These are phyloP conservation scores for Psidium guajava DNA, from an alignment of 345 rosid species.

Conservation along the genomic window DNA sequence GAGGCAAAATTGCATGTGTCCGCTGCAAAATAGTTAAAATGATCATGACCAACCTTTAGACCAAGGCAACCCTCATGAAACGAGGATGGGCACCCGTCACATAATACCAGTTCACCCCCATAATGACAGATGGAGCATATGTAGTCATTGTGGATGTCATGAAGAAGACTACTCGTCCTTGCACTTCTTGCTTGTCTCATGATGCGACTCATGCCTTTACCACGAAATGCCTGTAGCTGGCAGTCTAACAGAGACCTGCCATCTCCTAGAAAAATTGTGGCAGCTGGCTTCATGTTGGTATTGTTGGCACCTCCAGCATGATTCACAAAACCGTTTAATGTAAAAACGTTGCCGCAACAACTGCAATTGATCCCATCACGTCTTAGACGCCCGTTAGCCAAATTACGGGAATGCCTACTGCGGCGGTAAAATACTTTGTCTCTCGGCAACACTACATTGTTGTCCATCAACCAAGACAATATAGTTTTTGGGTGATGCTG, in stretches of 20 bases:
- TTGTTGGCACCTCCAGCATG: constrained; percentile 30
- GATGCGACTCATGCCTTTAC: not conserved
- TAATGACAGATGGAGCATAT: constrained; percentile 71
- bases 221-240: not conserved
- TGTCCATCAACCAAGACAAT: constrained; percentile 70
- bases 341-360: constrained; percentile 47
- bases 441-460: constrained; percentile 46
- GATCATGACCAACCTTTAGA: constrained; percentile 28
- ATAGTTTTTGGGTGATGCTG: constrained; percentile 37
- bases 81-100: constrained; percentile 82
- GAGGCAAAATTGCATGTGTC: not conserved
- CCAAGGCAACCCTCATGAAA: constrained; percentile 66
- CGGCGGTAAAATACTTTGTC: constrained; percentile 32
- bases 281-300: constrained; percentile 28
- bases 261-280: constrained; percentile 53
- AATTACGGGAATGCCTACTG: constrained; percentile 11
- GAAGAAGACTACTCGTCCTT: constrained; percentile 16
- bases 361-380: constrained; percentile 61
- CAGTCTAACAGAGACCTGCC: constrained; percentile 66
- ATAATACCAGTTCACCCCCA: constrained; percentile 68
- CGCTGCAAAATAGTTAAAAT: not conserved
- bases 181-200: constrained; percentile 4
- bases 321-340: constrained; percentile 35
- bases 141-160: constrained; percentile 35
- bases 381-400: constrained; percentile 44